phyloP scores from a whole-genome alignment of 257 asterid genomes.

The Cinchona pubescens region DNA sequence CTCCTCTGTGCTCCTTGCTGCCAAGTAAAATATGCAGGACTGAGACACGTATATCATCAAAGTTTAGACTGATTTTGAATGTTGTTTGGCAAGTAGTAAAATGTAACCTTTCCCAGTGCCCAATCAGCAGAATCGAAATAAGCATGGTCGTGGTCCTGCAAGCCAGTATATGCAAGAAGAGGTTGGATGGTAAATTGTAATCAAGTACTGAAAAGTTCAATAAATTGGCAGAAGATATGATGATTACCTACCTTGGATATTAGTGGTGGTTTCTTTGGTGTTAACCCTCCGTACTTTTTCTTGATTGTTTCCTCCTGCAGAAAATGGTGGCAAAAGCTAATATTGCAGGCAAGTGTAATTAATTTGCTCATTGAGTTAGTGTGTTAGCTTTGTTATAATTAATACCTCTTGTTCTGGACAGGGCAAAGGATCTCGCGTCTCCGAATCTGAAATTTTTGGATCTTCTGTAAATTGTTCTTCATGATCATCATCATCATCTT shows the following conservation, averaged over 20 bases:
- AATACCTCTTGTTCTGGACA: conserved; percentile 40
- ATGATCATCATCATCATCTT: conserved; percentile 19
- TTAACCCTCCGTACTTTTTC: conserved; percentile 71
- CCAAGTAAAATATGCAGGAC: too few species aligned
- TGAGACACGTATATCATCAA: background rate
- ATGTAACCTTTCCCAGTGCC: conserved; percentile 77
- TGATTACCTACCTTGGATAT: conserved; percentile 67
- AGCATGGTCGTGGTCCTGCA: conserved; percentile 80
- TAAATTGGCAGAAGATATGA: background rate
- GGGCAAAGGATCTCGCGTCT: conserved; percentile 24
- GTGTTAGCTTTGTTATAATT: background rate
- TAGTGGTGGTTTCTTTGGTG: conserved; percentile 59
- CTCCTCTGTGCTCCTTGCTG: conserved; percentile 62
- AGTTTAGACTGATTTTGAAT: background rate
- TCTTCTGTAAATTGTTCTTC: conserved; percentile 9
- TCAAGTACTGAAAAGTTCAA: background rate
- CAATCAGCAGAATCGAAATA: conserved; percentile 92
- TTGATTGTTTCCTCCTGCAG: conserved; percentile 63
- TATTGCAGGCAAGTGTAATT: too few species aligned
- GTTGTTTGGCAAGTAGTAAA: background rate
- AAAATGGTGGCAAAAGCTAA: background rate
- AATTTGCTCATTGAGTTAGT: background rate
- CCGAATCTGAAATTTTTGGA: conserved; percentile 22
- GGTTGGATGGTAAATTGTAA: background rate
- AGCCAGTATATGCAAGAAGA: background rate